phyloP scores from a whole-genome alignment of 371 early-diverging fungal genomes.

The Mucor sp. region DNA sequence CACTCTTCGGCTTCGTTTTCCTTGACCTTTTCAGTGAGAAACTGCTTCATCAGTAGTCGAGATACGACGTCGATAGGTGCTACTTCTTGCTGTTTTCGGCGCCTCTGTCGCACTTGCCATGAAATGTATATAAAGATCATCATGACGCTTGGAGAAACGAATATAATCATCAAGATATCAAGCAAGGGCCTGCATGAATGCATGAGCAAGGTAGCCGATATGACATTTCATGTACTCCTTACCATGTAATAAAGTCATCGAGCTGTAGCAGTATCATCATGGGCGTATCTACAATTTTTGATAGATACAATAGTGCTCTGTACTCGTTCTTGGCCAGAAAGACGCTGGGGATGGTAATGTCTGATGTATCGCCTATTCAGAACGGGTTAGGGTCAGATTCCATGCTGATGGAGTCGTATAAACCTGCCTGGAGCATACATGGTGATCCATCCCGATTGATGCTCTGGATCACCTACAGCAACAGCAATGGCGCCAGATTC shows the following conservation, averaged over 20 bases:
- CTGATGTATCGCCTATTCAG: conserved; percentile 68
- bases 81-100: conserved; percentile 59
- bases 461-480: conserved; percentile 82
- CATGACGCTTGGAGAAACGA: conserved; percentile 71
- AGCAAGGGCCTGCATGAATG: conserved; percentile 55
- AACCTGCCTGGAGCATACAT: conserved; percentile 83
- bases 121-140: conserved; percentile 69
- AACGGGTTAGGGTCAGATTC: background rate
- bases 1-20: conserved; percentile 79
- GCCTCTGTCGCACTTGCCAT: conserved; percentile 64
- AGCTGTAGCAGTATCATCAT: conserved; percentile 41
- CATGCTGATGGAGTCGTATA: background rate
- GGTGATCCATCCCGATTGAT: conserved; percentile 71
- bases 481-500: conserved; percentile 84
- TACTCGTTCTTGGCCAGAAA: conserved; percentile 73
- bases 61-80: conserved; percentile 70
- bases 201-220: background rate
- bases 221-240: background rate
- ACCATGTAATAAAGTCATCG: conserved; percentile 40
- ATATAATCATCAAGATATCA: conserved; percentile 70
- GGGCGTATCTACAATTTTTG: conserved; percentile 42
- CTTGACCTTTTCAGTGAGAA: conserved; percentile 53
- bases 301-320: conserved; percentile 44
- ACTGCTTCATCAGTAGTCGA: conserved; percentile 61
- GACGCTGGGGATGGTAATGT: conserved; percentile 75